Conservation (phyloP, 139 green algal species). For the Chlamydomonas applanata region DNA sequence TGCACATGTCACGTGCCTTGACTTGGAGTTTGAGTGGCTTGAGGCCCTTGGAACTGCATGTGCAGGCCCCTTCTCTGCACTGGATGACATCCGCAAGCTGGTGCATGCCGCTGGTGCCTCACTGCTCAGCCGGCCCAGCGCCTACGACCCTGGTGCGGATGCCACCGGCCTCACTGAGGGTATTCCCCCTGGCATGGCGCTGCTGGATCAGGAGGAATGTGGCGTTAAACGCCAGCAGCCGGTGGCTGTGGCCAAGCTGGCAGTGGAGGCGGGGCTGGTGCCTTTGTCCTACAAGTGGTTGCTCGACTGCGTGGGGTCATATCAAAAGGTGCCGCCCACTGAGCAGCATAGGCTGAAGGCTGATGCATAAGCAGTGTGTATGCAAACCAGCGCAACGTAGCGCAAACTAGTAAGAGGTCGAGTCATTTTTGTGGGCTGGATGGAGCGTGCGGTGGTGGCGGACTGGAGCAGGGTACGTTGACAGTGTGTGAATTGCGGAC, state of each 20-base stretch:
- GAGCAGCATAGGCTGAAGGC: neutral
- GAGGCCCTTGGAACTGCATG: no score
- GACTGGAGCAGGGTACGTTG: no score
- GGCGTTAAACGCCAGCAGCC: conserved; percentile 8
- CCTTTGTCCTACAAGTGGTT: conserved; percentile 31
- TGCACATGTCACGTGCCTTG: no score
- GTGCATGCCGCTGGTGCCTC: conserved; percentile 3
- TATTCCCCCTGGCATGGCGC: neutral
- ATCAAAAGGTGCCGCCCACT: neutral
- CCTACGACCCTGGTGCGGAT: neutral
- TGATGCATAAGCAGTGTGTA: neutral
- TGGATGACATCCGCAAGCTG: conserved; percentile 7
- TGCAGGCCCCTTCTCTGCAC: neutral
- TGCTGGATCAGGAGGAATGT: conserved; percentile 17
- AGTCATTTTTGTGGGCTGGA: no score
- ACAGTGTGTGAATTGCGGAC: no score
- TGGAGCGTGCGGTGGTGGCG: no score
- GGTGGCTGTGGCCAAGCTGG: neutral
- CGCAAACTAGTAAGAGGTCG: no score
- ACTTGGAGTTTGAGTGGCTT: no score
- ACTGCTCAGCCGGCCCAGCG: neutral
- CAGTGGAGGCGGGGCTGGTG: neutral
- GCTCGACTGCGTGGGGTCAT: conserved; percentile 10
- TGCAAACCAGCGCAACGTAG: no score
- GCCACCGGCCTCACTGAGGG: neutral